Percentiles rank a stretch among this genome's conserved stretches.
These are phyloP conservation scores for Eimeria nieschulzi DNA, from an alignment of 169 alveolate species.

Conservation along the genomic window DNA sequence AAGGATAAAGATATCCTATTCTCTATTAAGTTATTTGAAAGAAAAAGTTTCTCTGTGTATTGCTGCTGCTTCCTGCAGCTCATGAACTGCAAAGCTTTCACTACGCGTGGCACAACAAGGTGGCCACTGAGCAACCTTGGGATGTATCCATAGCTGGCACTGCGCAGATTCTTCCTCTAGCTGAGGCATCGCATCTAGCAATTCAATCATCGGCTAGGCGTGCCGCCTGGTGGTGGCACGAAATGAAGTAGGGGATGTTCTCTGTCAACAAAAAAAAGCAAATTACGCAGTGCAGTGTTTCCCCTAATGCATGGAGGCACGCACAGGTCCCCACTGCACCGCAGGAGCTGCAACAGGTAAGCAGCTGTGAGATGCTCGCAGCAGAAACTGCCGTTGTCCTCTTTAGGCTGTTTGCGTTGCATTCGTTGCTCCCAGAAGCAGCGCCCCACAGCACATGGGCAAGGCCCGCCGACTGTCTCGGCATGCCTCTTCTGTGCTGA, in stretches of 20 bases:
- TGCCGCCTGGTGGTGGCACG: slow-evolving; percentile 9
- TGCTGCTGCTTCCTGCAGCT: too few relatives aligned
- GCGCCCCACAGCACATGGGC: background rate
- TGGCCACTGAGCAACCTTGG: too few relatives aligned
- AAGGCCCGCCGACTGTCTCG: background rate
- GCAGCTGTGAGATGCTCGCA: slow-evolving; percentile 4
- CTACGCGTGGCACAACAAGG: too few relatives aligned
- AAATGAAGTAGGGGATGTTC: slow-evolving; percentile 8
- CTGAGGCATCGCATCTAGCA: too few relatives aligned
- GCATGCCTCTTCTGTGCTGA: background rate
- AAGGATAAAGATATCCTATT: too few relatives aligned
- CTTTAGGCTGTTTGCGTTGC: background rate
- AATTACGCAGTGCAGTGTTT: background rate
- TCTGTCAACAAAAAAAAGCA: background rate
- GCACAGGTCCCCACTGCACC: background rate
- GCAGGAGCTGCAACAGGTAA: background rate
- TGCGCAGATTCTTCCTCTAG: too few relatives aligned
- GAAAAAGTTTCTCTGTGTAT: too few relatives aligned
- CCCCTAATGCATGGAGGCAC: slow-evolving; percentile 25
- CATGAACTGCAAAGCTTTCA: too few relatives aligned
- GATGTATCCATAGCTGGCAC: too few relatives aligned
- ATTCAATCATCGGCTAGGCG: too few relatives aligned
- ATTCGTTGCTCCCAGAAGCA: slow-evolving; percentile 20
- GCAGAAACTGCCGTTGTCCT: slow-evolving; percentile 29
- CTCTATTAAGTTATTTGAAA: too few relatives aligned